Evolutionary conservation across 2,329 filamentous ascomycete species (phyloP), one percentile per base, ranked within the genome.

Genomic region (Penicillium sp.): DNA sequence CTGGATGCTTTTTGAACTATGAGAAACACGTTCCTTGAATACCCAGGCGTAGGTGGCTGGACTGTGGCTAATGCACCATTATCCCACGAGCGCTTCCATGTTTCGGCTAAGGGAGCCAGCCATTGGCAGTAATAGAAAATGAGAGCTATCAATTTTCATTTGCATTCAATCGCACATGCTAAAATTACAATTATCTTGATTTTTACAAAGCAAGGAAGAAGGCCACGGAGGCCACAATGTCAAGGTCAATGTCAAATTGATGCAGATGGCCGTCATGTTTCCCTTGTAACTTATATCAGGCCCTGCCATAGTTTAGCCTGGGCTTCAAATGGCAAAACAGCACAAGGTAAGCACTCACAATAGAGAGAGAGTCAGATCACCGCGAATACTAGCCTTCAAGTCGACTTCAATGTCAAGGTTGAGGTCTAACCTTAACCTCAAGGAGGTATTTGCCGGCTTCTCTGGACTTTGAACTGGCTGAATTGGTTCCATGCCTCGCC

Each of bases 371-470:
- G 50, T 83, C 47, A 83, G 69, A 64, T 83, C 81, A 71, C 81
- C 81, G 59, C 82, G 80, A 65, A 83, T 83, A 71, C 81, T 82
- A 16, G 81, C 81, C 73, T 83, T 83, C 48, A 83, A 69, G 62
- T 83, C 79, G 54, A 83, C 77, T 64, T 83, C 81, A 65, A 83
- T 79, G 62, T 83, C 81, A 51, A 83, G 71, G 60, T 83, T 83
- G 52, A 83, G 71, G 61, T 83, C 81, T 57, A 83, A 61, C 58
- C 79, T 71, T 66, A 83, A 63, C 57, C 79, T 75, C 49, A 83
- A 69, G 5, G 41, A 26, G 18, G 6, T 39, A 28, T 24, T 34
- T 38, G 10, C 16, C n/a, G 18, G 12, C 21, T 43, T 49, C 8
- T 16, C 18, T 42, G 42, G 7, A 9, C 16, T 16, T 34, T 38